Evolutionary conservation across 1,139 yeast genomes (phyloP).

Genomic region (Arxiozyma heterogenica): DNA sequence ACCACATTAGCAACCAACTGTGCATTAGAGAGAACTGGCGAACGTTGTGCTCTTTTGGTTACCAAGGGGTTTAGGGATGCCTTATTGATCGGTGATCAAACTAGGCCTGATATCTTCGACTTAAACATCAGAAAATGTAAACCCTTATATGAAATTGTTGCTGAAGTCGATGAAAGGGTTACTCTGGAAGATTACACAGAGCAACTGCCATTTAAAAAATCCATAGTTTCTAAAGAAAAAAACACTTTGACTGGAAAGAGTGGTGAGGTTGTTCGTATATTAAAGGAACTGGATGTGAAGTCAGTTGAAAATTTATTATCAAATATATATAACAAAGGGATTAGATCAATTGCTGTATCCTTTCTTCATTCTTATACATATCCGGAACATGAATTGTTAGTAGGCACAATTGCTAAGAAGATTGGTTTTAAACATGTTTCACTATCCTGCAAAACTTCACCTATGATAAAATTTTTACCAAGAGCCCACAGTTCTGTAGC

Average conservation of each 20-base stretch:
- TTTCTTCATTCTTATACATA: constrained; percentile 62
- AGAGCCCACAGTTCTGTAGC: constrained; percentile 68
- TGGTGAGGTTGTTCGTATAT: constrained; percentile 53
- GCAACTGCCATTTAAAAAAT: constrained; percentile 37
- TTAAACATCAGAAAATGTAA: constrained; percentile 50
- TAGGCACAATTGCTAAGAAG: constrained; percentile 49
- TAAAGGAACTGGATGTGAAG: constrained; percentile 40
- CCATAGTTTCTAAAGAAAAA: constrained; percentile 25
- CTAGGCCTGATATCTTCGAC: constrained; percentile 58
- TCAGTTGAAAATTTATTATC: constrained; percentile 37
- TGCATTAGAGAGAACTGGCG: constrained; percentile 47
- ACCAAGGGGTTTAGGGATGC: constrained; percentile 50
- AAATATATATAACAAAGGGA: constrained; percentile 43
- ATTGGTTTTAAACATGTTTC: constrained; percentile 58
- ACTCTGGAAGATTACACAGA: constrained; percentile 60
- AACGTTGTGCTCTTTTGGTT: constrained; percentile 41
- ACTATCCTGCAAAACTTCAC: constrained; percentile 55
- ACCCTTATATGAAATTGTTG: constrained; percentile 52
- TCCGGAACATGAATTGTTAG: constrained; percentile 52
- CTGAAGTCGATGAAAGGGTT: constrained; percentile 63
- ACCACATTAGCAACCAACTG: constrained; percentile 80
- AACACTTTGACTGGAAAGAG: constrained; percentile 44
- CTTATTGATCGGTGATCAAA: constrained; percentile 60
- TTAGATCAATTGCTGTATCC: constrained; percentile 58
- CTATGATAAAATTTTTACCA: constrained; percentile 64